Evolutionary conservation across 2,329 filamentous ascomycete species (phyloP).

Genomic region (Penicillium vulpinum): DNA sequence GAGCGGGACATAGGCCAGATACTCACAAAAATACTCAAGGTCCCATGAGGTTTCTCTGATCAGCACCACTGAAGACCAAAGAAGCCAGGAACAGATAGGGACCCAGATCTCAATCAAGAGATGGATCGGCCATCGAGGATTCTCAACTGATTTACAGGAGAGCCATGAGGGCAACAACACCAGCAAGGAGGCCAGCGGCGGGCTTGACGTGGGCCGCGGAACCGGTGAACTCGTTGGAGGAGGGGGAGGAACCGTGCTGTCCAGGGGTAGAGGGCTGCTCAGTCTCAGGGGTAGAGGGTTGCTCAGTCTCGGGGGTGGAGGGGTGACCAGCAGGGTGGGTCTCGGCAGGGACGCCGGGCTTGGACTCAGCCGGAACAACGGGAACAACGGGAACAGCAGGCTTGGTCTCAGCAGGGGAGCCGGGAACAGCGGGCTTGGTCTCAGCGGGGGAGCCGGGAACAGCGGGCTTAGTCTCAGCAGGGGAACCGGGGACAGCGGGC

Average conservation of each 20-base stretch:
- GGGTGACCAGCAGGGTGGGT: constrained; percentile 12
- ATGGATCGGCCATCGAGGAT: constrained; percentile 3
- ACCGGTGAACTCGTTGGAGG: constrained; percentile 31
- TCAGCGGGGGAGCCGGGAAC: not conserved
- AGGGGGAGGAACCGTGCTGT: constrained; percentile 10
- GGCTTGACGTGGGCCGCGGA: constrained; percentile 39
- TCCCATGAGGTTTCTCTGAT: constrained; percentile 3
- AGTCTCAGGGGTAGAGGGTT: no score
- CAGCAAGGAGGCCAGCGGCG: constrained; percentile 38
- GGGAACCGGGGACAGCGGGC: not conserved
- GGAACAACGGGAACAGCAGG: constrained; percentile 14
- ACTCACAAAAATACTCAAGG: constrained; percentile 7
- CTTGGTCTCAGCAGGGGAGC: not conserved
- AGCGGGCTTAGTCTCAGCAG: not conserved
- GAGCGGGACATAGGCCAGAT: constrained; percentile 13
- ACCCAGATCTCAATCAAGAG: not conserved
- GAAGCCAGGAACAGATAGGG: constrained; percentile 4
- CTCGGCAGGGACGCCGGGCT: constrained; percentile 3
- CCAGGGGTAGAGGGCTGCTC: constrained; percentile 10
- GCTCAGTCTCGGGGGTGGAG: constrained; percentile 4
- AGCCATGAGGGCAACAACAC: constrained; percentile 40
- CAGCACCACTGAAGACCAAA: constrained; percentile 20
- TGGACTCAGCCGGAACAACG: not conserved
- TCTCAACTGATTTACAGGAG: constrained; percentile 35
- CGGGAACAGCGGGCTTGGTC: not conserved